A percentile compares a stretch with the other conserved stretches of the same genome.
phyloP scores from a whole-genome alignment of 2,329 filamentous ascomycete species.

The Diaporthe nobilis region DNA sequence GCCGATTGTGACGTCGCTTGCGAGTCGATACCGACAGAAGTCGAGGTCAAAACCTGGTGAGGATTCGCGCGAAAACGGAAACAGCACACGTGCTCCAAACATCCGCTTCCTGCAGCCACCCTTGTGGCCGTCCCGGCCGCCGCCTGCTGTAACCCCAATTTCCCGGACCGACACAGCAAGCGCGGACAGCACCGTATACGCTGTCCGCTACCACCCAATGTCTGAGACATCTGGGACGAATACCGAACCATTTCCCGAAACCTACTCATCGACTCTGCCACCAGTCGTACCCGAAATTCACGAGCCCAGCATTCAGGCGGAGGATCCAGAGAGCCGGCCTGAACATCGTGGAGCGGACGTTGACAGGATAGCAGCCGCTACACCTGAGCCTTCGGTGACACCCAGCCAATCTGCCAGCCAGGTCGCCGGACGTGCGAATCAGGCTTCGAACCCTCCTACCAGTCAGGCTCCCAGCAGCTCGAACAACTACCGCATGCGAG shows the following conservation, averaged over 20 bases:
- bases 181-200: conserved; percentile 75
- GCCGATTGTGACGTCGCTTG: conserved; percentile 58
- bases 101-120: conserved; percentile 61
- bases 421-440: conserved; percentile 33
- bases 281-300: conserved; percentile 52
- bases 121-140: conserved; percentile 69
- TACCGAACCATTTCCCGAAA: conserved; percentile 51
- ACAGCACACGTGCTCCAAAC: conserved; percentile 41
- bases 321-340: conserved; percentile 34
- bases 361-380: conserved; percentile 34
- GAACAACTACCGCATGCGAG: conserved; percentile 48
- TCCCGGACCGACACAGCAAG: conserved; percentile 75
- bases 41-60: conserved; percentile 47
- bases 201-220: conserved; percentile 71
- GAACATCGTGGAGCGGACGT: conserved; percentile 35
- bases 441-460: conserved; percentile 16
- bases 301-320: conserved; percentile 44
- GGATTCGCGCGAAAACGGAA: conserved; percentile 40
- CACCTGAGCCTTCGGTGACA: conserved; percentile 41
- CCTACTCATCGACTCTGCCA: conserved; percentile 33
- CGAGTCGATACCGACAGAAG: conserved; percentile 53
- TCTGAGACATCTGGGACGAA: conserved; percentile 66
- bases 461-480: conserved; percentile 37
- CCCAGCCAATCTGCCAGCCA: conserved; percentile 43
- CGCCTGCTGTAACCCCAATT: conserved; percentile 68